Conservation (phyloP, 1,284 basidiomycete genomes). For the Athelia psychrophila region DNA sequence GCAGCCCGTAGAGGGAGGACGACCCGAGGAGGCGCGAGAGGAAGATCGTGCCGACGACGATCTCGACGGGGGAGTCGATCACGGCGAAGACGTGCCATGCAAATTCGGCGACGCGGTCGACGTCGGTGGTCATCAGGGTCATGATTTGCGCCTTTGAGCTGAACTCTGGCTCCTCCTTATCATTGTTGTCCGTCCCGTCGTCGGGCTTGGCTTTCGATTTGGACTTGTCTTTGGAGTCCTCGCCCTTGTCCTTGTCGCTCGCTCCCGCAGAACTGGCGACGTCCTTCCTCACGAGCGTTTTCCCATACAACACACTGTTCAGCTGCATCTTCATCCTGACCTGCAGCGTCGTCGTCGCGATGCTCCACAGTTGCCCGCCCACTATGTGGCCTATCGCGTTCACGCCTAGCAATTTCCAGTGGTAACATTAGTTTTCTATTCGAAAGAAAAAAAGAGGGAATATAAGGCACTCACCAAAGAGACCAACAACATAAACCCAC, state of each 20-base stretch:
- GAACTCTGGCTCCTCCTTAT: slow-evolving; percentile 74
- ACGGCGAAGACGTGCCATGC: slow-evolving; percentile 75
- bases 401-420: too few species aligned
- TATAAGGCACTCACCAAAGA: slow-evolving; percentile 60
- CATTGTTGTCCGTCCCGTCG: slow-evolving; percentile 21
- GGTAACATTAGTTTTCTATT: too few species aligned
- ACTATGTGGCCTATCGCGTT: too few species aligned
- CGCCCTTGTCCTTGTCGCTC: slow-evolving; percentile 12
- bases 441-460: too few species aligned
- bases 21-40: slow-evolving; percentile 78
- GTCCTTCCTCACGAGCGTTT: slow-evolving; percentile 88
- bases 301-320: slow-evolving; percentile 84
- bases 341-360: slow-evolving; percentile 71
- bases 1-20: slow-evolving; percentile 80
- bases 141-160: slow-evolving; percentile 90
- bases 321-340: slow-evolving; percentile 77
- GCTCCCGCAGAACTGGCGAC: slow-evolving; percentile 61
- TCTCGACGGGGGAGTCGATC: slow-evolving; percentile 85
- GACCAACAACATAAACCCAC: slow-evolving; percentile 67
- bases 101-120: slow-evolving; percentile 86
- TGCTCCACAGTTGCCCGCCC: slow-evolving; percentile 64
- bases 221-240: background rate
- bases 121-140: slow-evolving; percentile 87
- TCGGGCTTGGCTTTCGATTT: background rate
- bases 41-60: slow-evolving; percentile 78